phyloP scores from a whole-genome alignment of 2,329 filamentous ascomycete genomes.

The Epichloe gansuensis region DNA sequence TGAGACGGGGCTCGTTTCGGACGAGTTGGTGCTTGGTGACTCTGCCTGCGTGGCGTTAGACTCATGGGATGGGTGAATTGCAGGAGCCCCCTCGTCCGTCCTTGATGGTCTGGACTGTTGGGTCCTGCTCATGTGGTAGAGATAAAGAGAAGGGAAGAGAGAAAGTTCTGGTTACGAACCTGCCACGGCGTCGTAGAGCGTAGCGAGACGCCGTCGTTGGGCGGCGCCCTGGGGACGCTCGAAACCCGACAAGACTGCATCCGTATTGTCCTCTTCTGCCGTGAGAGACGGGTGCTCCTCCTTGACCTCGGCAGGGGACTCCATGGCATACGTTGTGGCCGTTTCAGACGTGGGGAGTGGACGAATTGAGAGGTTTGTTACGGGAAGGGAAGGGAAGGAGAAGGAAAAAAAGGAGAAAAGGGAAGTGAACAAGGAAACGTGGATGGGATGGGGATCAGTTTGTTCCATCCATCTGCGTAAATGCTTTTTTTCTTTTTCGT shows the following conservation, averaged over 20 bases:
- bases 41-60: conserved; percentile 19
- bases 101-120: no score
- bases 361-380: no score
- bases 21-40: conserved; percentile 15
- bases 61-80: conserved; percentile 6
- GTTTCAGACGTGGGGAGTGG: no score
- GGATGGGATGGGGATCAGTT: no score
- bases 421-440: no score
- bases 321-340: neutral
- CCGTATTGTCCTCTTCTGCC: conserved; percentile 3
- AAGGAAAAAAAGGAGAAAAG: no score
- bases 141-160: no score
- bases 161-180: conserved; percentile 27
- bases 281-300: conserved; percentile 2
- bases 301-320: neutral
- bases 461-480: no score
- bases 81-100: neutral
- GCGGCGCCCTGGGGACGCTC: conserved; percentile 2
- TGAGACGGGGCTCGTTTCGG: conserved; percentile 8
- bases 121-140: no score
- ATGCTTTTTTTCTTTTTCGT: neutral
- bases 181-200: conserved; percentile 62
- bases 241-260: conserved; percentile 4
- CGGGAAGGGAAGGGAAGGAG: no score
- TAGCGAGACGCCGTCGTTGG: conserved; percentile 29